phyloP scores from a whole-genome alignment of 2,329 filamentous ascomycete species.

The Malbranchea cinnamomea region DNA sequence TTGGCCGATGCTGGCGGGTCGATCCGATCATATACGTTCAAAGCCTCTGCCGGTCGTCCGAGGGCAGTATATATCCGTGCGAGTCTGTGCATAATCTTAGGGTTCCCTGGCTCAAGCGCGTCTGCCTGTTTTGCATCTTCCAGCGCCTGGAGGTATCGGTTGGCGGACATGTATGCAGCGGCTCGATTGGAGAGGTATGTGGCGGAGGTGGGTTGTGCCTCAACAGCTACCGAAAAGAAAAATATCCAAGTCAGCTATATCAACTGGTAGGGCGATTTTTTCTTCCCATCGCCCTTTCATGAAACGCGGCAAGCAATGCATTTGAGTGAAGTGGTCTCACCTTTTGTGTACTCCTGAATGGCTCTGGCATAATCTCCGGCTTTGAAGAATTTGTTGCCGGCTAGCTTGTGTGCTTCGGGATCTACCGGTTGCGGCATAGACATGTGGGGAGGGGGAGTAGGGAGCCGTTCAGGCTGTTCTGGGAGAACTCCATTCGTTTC shows the following conservation, averaged over 20 bases:
- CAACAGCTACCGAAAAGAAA: slow-evolving; percentile 53
- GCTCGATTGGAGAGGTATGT: slow-evolving; percentile 93
- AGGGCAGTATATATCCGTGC: slow-evolving; percentile 81
- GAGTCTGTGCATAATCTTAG: slow-evolving; percentile 76
- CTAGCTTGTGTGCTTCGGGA: slow-evolving; percentile 79
- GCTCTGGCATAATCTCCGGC: slow-evolving; percentile 77
- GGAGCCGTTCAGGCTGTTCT: slow-evolving; percentile 20
- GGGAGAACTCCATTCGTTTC: slow-evolving; percentile 19
- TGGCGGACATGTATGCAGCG: slow-evolving; percentile 81
- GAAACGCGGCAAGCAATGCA: slow-evolving; percentile 5
- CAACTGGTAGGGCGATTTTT: no score
- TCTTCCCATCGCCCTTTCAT: background rate
- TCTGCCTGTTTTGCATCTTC: slow-evolving; percentile 75
- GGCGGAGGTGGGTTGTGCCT: slow-evolving; percentile 67
- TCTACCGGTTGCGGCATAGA: slow-evolving; percentile 45
- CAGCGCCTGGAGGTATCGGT: slow-evolving; percentile 62
- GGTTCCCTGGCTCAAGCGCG: slow-evolving; percentile 68
- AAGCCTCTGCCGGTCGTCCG: slow-evolving; percentile 72
- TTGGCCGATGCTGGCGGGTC: slow-evolving; percentile 67
- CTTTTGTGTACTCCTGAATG: slow-evolving; percentile 88
- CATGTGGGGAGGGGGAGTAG: slow-evolving; percentile 32
- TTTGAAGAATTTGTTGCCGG: slow-evolving; percentile 95
- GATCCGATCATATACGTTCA: slow-evolving; percentile 68
- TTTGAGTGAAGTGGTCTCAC: slow-evolving; percentile 41
- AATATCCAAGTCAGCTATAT: no score